Conservation (phyloP, 2,329 filamentous ascomycete species). For the Cladosporium sp. region DNA sequence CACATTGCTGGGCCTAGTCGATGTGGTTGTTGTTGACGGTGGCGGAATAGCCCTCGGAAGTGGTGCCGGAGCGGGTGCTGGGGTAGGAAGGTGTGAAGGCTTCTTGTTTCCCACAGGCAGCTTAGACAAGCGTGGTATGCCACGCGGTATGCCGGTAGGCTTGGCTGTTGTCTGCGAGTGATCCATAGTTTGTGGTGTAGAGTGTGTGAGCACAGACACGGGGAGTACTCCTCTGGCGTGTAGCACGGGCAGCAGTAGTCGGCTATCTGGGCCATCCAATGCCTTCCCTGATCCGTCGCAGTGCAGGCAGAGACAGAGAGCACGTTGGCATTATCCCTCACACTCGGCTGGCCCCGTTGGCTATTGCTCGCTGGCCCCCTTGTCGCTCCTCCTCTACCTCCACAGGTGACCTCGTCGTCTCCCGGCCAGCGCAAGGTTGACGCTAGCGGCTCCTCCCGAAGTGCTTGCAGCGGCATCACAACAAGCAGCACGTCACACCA, state of each 20-base stretch:
- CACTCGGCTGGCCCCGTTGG: slow-evolving; percentile 4
- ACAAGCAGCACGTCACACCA: background rate
- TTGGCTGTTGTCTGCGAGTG: slow-evolving; percentile 14
- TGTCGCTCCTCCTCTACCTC: background rate
- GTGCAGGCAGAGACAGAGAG: background rate
- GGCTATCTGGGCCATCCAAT: slow-evolving; percentile 1
- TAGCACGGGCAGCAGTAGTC: slow-evolving; percentile 5
- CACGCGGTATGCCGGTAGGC: slow-evolving; percentile 25
- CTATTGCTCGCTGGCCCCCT: background rate
- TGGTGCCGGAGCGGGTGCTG: background rate
- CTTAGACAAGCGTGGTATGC: slow-evolving; percentile 23
- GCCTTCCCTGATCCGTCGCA: background rate
- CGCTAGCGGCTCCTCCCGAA: slow-evolving; percentile 2
- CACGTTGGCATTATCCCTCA: background rate
- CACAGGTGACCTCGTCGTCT: background rate
- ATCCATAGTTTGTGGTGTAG: slow-evolving; percentile 16
- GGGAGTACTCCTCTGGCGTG: background rate
- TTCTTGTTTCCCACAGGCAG: slow-evolving; percentile 25
- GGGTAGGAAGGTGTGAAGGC: slow-evolving; percentile 17
- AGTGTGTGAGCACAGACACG: slow-evolving; percentile 12
- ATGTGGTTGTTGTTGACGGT: background rate
- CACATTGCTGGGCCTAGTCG: slow-evolving; percentile 5
- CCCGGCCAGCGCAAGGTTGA: background rate
- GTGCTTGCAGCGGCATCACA: slow-evolving; percentile 2
- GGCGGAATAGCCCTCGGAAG: background rate